Evolutionary conservation across 768 basidiomycete species (phyloP).

Genomic region (Hygrophorus russula): DNA sequence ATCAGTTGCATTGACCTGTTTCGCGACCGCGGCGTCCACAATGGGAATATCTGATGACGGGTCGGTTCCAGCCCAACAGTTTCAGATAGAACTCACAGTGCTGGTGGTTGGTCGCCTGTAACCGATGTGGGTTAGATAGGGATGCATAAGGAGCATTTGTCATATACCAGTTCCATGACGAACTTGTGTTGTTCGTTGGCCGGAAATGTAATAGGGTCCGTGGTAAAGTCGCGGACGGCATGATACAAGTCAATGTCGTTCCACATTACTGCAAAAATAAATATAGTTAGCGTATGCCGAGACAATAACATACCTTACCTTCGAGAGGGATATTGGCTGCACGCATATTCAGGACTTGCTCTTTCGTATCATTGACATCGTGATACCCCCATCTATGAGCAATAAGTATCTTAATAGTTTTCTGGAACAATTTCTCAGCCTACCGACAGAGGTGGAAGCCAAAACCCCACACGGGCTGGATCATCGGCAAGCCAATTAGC

Average conservation of each 20-base stretch:
- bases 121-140: too few relatives aligned
- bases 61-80: neutral
- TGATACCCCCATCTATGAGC: conserved; percentile 29
- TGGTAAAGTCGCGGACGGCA: conserved; percentile 56
- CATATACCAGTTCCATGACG: conserved; percentile 45
- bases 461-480: conserved; percentile 52
- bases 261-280: conserved; percentile 49
- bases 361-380: conserved; percentile 12
- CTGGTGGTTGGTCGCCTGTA: too few relatives aligned
- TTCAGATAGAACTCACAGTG: too few relatives aligned
- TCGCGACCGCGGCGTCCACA: conserved; percentile 51
- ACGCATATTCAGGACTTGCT: conserved; percentile 47
- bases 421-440: conserved; percentile 2
- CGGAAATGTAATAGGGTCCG: conserved; percentile 55
- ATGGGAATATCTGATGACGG: conserved; percentile 49
- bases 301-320: conserved; percentile 24
- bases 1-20: conserved; percentile 49
- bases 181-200: conserved; percentile 39
- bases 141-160: too few relatives aligned
- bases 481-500: too few relatives aligned
- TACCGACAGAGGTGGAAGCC: conserved; percentile 54
- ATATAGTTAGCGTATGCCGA: neutral
- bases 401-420: neutral
- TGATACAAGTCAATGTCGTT: conserved; percentile 71
- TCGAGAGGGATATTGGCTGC: conserved; percentile 70